These are phyloP conservation scores for Pezicula rhizophila DNA, from an alignment of 2,329 filamentous ascomycete species.

Conservation along the genomic window DNA sequence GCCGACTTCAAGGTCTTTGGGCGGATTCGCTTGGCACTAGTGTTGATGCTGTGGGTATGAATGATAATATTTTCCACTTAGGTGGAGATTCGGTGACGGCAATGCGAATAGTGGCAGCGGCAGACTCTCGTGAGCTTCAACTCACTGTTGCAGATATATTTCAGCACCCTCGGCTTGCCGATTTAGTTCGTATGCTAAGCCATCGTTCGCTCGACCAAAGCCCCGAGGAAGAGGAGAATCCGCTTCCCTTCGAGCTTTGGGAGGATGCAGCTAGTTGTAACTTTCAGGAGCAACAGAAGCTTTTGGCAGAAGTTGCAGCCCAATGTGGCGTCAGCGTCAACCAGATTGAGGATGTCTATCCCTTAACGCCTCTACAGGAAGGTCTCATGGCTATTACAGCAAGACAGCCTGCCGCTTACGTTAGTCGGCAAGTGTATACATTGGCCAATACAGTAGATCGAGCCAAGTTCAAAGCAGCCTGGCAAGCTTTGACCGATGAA, in stretches of 20 bases:
- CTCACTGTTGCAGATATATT: constrained; percentile 1
- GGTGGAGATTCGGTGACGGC: constrained; percentile 1
- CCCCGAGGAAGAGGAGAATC: neutral
- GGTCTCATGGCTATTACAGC: constrained; percentile 1
- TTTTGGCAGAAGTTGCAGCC: neutral
- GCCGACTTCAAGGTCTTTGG: constrained; percentile 1
- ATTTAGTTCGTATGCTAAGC: neutral
- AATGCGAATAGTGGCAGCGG: constrained; percentile 2
- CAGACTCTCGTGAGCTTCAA: neutral
- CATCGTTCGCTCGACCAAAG: neutral
- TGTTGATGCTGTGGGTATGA: neutral
- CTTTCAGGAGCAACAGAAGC: neutral
- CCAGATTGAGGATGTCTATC: constrained; percentile 1
- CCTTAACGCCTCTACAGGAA: neutral
- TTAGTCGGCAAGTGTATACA: neutral
- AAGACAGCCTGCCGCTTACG: constrained; percentile 9
- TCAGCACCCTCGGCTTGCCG: neutral
- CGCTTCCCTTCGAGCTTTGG: constrained; percentile 1
- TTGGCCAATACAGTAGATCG: neutral
- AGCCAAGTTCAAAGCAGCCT: neutral
- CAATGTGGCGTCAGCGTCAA: neutral
- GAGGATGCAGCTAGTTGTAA: neutral
- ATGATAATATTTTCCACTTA: constrained; percentile 2
- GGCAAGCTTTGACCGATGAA: neutral
- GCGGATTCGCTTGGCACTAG: neutral